phyloP scores from a whole-genome alignment of 176 grass and related monocot genomes.

The Carex myosuroides region DNA sequence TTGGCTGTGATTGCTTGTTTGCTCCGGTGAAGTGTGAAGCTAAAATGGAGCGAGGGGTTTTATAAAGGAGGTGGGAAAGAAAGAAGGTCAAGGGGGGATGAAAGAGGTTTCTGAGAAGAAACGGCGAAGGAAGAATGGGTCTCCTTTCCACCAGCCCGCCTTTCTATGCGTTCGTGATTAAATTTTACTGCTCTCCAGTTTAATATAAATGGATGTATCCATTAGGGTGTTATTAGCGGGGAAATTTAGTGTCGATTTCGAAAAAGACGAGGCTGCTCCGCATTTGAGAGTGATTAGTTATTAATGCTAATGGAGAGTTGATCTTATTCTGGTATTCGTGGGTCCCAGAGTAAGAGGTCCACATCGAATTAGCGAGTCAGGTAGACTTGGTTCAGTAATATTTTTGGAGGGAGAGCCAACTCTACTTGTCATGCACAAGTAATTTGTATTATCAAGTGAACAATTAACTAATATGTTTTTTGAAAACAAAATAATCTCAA shows the following conservation, averaged over 20 bases:
- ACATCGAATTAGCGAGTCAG: not conserved
- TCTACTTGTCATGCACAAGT: no score
- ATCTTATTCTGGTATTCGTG: not conserved
- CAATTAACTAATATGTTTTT: no score
- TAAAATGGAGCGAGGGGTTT: not conserved
- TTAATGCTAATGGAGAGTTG: not conserved
- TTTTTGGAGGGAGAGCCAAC: no score
- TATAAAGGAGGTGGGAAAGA: not conserved
- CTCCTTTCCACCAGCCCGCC: conserved; percentile 11
- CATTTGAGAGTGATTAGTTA: not conserved
- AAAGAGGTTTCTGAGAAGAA: conserved; percentile 12
- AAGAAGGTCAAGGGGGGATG: not conserved
- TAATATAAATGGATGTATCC: not conserved
- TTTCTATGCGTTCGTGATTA: not conserved
- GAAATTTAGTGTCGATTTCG: not conserved
- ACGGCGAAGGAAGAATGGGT: not conserved
- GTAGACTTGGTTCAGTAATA: conserved; percentile 12
- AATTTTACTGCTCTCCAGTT: not conserved
- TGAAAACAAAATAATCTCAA: no score
- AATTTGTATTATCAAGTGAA: no score
- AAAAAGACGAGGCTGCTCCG: not conserved
- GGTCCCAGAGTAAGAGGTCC: not conserved
- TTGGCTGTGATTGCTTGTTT: not conserved
- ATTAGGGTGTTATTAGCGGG: not conserved
- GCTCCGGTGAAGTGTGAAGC: not conserved